A percentile compares a stretch with the other conserved stretches of the same genome.
Conservation (phyloP, 2,329 filamentous ascomycete species). For the Ophiostoma fasciatum region DNA sequence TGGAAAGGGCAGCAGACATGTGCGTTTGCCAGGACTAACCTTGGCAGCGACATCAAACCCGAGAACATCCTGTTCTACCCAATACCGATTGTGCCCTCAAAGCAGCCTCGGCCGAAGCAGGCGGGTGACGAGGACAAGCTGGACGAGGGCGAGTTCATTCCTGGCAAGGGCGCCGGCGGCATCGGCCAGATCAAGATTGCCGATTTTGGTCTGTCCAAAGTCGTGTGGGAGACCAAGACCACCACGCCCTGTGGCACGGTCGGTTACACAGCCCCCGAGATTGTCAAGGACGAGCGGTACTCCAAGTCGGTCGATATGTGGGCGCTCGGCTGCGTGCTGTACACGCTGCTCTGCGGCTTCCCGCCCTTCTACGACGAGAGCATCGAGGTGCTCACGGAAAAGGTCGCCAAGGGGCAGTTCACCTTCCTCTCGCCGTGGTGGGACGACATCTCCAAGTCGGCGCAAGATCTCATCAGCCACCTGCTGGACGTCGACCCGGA, state of each 20-base stretch:
- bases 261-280: conserved; percentile 94
- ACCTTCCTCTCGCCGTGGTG: conserved; percentile 98
- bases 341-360: conserved; percentile 93
- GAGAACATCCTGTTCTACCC: conserved; percentile 94
- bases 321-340: conserved; percentile 91
- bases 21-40: neutral
- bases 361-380: conserved; percentile 98
- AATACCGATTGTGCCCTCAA: conserved; percentile 65
- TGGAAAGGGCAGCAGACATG: neutral
- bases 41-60: conserved; percentile 80
- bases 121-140: conserved; percentile 94
- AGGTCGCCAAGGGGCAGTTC: conserved; percentile 91
- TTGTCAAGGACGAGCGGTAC: conserved; percentile 97
- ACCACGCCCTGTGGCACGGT: conserved; percentile 99
- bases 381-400: conserved; percentile 91
- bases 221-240: conserved; percentile 95
- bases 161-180: conserved; percentile 68
- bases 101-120: conserved; percentile 62
- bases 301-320: conserved; percentile 99
- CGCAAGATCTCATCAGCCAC: conserved; percentile 87
- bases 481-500: conserved; percentile 88
- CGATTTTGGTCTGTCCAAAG: conserved; percentile 93
- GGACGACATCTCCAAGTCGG: conserved; percentile 93
- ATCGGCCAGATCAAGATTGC: conserved; percentile 96
- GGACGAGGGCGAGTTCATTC: conserved; percentile 87